A percentile compares a stretch with the other conserved stretches of the same genome.
phyloP scores from a whole-genome alignment of 2,329 filamentous ascomycete species.

The Hawksworthiomyces lignivorus region DNA sequence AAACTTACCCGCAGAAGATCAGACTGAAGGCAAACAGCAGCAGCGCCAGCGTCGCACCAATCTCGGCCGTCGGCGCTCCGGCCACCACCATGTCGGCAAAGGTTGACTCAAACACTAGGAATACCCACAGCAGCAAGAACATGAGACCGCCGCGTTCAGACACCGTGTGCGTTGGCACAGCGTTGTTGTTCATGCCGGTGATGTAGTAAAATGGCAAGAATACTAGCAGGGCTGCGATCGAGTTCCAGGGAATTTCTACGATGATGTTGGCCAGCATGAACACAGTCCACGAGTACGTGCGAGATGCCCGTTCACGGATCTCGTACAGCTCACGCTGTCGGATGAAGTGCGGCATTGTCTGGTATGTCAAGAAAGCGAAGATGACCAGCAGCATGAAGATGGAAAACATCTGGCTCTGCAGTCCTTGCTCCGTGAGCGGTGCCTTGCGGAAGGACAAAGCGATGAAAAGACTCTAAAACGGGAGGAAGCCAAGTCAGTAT shows the following conservation, averaged over 20 bases:
- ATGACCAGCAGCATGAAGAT: slow-evolving; percentile 51
- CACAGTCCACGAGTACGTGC: slow-evolving; percentile 58
- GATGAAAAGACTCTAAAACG: slow-evolving; percentile 49
- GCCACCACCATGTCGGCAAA: slow-evolving; percentile 69
- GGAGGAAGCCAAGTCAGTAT: background rate
- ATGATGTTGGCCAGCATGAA: slow-evolving; percentile 59
- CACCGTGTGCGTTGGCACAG: slow-evolving; percentile 50
- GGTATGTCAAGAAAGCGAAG: slow-evolving; percentile 52
- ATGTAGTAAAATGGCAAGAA: slow-evolving; percentile 56
- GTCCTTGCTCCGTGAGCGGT: slow-evolving; percentile 48
- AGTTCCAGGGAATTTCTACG: slow-evolving; percentile 62
- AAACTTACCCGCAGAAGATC: slow-evolving; percentile 49
- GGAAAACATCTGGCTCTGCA: slow-evolving; percentile 58
- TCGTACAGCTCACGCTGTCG: slow-evolving; percentile 59
- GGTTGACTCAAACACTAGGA: slow-evolving; percentile 63
- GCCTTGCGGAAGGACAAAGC: slow-evolving; percentile 57
- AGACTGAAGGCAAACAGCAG: slow-evolving; percentile 49
- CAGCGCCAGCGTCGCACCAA: slow-evolving; percentile 58
- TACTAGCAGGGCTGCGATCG: slow-evolving; percentile 30
- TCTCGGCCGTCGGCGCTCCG: slow-evolving; percentile 54
- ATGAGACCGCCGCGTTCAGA: slow-evolving; percentile 66
- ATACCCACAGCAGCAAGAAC: slow-evolving; percentile 73
- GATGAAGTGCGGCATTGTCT: slow-evolving; percentile 61
- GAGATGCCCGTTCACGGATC: slow-evolving; percentile 56
- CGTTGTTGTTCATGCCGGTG: slow-evolving; percentile 61